Evolutionary conservation across 2,329 filamentous ascomycete species (phyloP).

Genomic region (Apiospora arundinis): DNA sequence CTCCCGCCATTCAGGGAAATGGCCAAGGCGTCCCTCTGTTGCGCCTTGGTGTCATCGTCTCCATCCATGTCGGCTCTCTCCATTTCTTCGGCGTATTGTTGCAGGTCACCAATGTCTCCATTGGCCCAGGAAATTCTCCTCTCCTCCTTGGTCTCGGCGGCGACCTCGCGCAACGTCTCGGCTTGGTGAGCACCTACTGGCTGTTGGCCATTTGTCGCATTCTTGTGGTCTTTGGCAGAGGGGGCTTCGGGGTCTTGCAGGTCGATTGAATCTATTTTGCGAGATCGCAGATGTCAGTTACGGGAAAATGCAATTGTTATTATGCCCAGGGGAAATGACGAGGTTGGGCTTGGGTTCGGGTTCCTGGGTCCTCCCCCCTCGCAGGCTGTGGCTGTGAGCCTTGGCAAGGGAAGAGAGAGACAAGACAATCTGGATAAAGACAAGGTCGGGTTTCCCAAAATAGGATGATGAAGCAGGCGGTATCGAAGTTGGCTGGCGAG

Average conservation of each 20-base stretch:
- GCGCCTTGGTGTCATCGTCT: conserved; percentile 48
- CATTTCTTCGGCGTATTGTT: conserved; percentile 54
- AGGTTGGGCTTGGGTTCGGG: neutral
- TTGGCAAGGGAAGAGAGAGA: neutral
- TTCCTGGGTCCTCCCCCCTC: neutral
- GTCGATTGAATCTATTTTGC: conserved; percentile 82
- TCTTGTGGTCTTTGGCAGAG: conserved; percentile 82
- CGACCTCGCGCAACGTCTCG: conserved; percentile 80
- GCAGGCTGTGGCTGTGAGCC: conserved; percentile 9
- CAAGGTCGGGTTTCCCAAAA: neutral
- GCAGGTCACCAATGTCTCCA: conserved; percentile 48
- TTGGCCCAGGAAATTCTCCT: conserved; percentile 61
- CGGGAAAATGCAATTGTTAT: neutral
- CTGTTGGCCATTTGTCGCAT: conserved; percentile 49
- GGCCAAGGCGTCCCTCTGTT: conserved; percentile 64
- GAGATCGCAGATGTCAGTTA: neutral
- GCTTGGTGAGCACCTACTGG: conserved; percentile 80
- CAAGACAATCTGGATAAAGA: neutral
- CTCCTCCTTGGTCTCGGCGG: conserved; percentile 78
- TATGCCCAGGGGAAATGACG: neutral
- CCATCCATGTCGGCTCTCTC: conserved; percentile 48
- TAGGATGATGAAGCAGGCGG: neutral
- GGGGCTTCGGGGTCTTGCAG: conserved; percentile 84
- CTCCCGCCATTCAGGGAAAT: conserved; percentile 66
- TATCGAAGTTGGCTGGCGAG: neutral